phyloP scores from a whole-genome alignment of 2,329 filamentous ascomycete species.

The Sporothrix pallida region DNA sequence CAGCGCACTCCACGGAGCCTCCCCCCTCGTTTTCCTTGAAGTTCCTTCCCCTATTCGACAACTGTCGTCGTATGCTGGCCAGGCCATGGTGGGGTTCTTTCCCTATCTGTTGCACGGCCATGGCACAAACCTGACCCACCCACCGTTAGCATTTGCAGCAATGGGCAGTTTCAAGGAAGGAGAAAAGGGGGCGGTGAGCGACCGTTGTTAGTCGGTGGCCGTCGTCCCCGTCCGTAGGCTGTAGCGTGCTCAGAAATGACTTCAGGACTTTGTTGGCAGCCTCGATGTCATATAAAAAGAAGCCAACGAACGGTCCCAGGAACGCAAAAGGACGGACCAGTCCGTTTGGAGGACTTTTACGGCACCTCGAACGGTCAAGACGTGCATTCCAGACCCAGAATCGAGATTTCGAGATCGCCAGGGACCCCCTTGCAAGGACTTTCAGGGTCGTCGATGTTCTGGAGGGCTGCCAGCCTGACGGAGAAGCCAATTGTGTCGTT shows the following conservation, averaged over 20 bases:
- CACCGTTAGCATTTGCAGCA: conserved; percentile 1
- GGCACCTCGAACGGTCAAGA: neutral
- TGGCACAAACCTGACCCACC: neutral
- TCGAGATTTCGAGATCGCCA: conserved; percentile 4
- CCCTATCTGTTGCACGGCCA: conserved; percentile 10
- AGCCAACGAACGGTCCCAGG: neutral
- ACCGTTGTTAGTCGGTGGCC: neutral
- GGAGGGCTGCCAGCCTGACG: neutral
- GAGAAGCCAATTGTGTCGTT: neutral
- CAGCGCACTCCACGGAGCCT: neutral
- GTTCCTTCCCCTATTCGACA: too few species aligned
- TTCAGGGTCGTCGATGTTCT: neutral
- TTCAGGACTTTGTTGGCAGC: neutral
- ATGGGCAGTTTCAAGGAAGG: neutral
- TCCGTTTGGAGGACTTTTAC: neutral
- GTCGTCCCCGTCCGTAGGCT: neutral
- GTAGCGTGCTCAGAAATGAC: neutral
- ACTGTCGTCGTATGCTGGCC: too few species aligned
- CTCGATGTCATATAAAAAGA: neutral
- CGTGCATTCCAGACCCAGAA: neutral
- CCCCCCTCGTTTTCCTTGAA: too few species aligned
- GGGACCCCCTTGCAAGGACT: neutral
- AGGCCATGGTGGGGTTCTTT: neutral
- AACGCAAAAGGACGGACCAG: neutral
- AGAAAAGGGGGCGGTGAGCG: conserved; percentile 11